Evolutionary conservation across 805 yeast species (phyloP).

Genomic region (Zygotorulaspora sp.): DNA sequence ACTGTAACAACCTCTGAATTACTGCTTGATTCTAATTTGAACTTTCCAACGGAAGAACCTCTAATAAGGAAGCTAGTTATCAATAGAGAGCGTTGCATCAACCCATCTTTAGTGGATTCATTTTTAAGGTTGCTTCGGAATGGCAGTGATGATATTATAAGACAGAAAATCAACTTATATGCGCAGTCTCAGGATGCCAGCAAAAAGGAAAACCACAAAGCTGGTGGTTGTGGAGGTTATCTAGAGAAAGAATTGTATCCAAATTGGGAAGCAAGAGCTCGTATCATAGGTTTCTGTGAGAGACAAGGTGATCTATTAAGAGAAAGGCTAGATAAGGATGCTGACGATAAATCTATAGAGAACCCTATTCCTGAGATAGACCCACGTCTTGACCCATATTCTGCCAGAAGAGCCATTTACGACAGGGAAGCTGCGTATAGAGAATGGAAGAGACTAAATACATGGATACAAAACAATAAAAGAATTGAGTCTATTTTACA

Average conservation of each 20-base stretch:
- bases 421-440: constrained; percentile 30
- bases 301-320: constrained; percentile 32
- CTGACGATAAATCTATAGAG: constrained; percentile 19
- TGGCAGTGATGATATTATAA: constrained; percentile 44
- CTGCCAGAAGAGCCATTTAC: constrained; percentile 38
- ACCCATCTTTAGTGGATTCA: constrained; percentile 30
- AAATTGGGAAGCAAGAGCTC: constrained; percentile 43
- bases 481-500: constrained; percentile 41
- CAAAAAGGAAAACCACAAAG: constrained; percentile 8
- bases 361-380: constrained; percentile 23
- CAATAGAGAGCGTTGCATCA: constrained; percentile 30
- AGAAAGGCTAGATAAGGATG: constrained; percentile 29
- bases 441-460: constrained; percentile 30
- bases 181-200: constrained; percentile 25
- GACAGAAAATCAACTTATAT: constrained; percentile 41
- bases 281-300: constrained; percentile 42
- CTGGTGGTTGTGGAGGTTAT: constrained; percentile 36
- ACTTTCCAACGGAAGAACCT: constrained; percentile 14
- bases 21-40: constrained; percentile 18
- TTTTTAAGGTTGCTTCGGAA: constrained; percentile 31
- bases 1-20: constrained; percentile 12
- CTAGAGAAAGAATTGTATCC: constrained; percentile 39
- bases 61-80: constrained; percentile 19
- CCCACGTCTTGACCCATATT: constrained; percentile 48
- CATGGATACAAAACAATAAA: constrained; percentile 40